These are phyloP conservation scores for Gracilaria gracilis DNA, from an alignment of 23 red algal species.

Conservation along the genomic window DNA sequence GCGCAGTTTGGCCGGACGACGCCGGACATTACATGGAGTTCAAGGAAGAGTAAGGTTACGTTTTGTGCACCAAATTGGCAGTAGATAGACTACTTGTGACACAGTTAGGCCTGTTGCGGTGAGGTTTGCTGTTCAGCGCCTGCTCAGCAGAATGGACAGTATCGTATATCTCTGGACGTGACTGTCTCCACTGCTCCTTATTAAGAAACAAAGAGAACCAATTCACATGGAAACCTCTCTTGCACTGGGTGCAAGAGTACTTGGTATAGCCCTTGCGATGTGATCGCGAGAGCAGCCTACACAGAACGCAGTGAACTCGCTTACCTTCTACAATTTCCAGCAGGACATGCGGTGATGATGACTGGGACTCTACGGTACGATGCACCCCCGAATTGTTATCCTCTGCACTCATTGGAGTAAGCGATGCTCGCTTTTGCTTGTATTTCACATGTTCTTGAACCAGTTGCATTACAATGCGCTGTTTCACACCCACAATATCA, in stretches of 20 bases:
- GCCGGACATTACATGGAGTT: no score
- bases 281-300: background rate
- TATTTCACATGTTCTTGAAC: background rate
- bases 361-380: background rate
- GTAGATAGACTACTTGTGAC: no score
- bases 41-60: no score
- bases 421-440: background rate
- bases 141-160: no score
- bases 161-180: no score
- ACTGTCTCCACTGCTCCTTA: background rate
- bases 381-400: background rate
- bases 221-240: background rate
- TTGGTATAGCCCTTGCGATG: background rate
- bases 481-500: background rate
- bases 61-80: no score
- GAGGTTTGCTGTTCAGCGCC: no score
- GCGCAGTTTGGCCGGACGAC: no score
- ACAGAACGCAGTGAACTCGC: background rate
- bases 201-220: background rate
- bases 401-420: no score
- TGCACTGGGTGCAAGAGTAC: background rate
- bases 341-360: background rate
- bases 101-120: no score
- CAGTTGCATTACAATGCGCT: background rate
- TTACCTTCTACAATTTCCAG: background rate